Conservation (phyloP, 1,284 basidiomycete genomes). For the Ceratorhiza oryzae-sativae region DNA sequence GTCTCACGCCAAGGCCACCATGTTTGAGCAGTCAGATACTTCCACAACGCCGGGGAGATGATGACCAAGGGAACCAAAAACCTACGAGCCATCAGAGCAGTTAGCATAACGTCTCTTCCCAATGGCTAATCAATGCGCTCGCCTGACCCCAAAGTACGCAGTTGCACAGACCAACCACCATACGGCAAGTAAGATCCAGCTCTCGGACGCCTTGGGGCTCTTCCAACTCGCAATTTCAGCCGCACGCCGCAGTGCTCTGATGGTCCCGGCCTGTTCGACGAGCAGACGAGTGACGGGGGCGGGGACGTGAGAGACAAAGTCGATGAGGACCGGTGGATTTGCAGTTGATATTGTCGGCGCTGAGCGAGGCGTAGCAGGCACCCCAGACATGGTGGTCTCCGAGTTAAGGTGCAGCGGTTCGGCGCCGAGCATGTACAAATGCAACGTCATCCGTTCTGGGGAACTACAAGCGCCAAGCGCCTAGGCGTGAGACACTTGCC, state of each 20-base stretch:
- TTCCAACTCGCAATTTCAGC: slow-evolving; percentile 43
- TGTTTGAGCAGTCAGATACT: slow-evolving; percentile 5
- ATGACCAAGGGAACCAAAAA: slow-evolving; percentile 10
- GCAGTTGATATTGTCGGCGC: slow-evolving; percentile 15
- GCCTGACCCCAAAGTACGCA: slow-evolving; percentile 39
- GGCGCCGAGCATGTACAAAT: slow-evolving; percentile 11
- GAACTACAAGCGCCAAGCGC: slow-evolving; percentile 19
- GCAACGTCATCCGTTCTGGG: slow-evolving; percentile 33
- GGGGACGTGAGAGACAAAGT: slow-evolving; percentile 42
- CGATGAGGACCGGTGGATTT: slow-evolving; percentile 34
- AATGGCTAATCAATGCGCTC: neutral
- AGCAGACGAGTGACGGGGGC: slow-evolving; percentile 42
- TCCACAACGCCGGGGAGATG: slow-evolving; percentile 20
- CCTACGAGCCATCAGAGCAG: neutral
- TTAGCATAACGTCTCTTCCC: neutral
- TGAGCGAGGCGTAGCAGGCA: slow-evolving; percentile 3
- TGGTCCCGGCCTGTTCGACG: slow-evolving; percentile 41
- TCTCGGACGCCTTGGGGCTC: slow-evolving; percentile 40
- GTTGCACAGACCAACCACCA: slow-evolving; percentile 42
- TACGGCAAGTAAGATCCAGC: slow-evolving; percentile 41
- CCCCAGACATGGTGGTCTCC: slow-evolving; percentile 17
- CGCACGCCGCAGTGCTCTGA: slow-evolving; percentile 27
- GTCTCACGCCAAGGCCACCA: slow-evolving; percentile 30
- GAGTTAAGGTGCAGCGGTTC: slow-evolving; percentile 5
- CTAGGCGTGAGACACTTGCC: too few species aligned